Evolutionary conservation across 129 eudicot genomes (phyloP), one percentile per base, ranked within the genome.

Genomic region (Artemisia argyi): DNA sequence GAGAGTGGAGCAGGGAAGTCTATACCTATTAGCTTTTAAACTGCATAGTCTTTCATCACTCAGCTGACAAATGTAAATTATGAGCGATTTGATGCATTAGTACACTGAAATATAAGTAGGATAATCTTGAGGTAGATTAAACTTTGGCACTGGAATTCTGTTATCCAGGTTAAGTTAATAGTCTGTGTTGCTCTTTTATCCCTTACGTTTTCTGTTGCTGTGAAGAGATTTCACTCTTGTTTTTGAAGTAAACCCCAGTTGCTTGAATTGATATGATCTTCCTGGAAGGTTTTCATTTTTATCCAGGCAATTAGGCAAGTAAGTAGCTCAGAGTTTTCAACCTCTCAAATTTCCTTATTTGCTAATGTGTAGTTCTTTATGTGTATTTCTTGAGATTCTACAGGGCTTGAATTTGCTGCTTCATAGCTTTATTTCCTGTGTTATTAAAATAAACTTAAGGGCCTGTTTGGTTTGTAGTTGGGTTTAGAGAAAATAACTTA

Each of bases 51-150:
- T 24, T 59, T 15, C 65, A 24, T 59, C 65, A 24, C 15, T 59
- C 16, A 24, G 28, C 65, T 59, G 65, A 24, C 32, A 22, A 24
- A 59, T 68, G 80, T 69, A 68, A 39, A 69, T 52, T 69, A 32
- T 32, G n/a, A 74, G 71, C 54, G 13, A 20, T 55, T 5, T 42
- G 79, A 65, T 53, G 66, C 66, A 65, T 75, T 65, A 65, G 57
- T 18, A 48, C 51, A 26, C 17, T 26, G 42, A 66, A 39, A 19
- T 59, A 68, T 58, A 76, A 67, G 73, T 76, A 74, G 19, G 61
- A 39, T 65, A n/a, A 13, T 35, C 35, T 47, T 53, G 26, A 53
- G 73, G 26, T 44, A 42, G 13, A 42, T 16, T 46, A 58, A 32
- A 13, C 53, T 70, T 61, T 62, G 69, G 71, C 71, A 22, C 49